Percentiles rank a stretch among this genome's conserved stretches.
These are phyloP conservation scores for Talaromyces pinophilus DNA, from an alignment of 2,329 filamentous ascomycete species.

Conservation along the genomic window DNA sequence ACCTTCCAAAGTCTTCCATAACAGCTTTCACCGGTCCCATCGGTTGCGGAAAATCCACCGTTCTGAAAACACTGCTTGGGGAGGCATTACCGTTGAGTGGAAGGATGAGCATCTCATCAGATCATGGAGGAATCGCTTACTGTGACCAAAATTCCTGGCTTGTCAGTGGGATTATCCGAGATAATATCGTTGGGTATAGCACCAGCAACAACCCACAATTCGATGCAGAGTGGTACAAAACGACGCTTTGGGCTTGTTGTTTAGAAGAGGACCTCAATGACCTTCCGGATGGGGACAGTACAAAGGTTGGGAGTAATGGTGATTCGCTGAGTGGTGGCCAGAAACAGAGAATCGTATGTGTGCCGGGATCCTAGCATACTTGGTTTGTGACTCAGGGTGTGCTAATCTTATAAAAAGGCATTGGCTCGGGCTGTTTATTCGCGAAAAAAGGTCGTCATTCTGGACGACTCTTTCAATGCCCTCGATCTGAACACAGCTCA, in stretches of 20 bases:
- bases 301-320: not conserved
- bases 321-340: not conserved
- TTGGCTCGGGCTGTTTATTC: not conserved
- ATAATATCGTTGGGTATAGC: not conserved
- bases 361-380: not conserved
- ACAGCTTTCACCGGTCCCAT: not conserved
- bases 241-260: not conserved
- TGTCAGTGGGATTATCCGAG: not conserved
- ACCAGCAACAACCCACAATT: not conserved
- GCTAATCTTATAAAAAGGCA: not conserved
- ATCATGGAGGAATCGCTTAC: not conserved
- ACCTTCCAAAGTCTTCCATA: not conserved
- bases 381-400: not conserved
- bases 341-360: not conserved
- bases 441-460: not conserved
- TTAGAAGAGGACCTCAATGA: not conserved
- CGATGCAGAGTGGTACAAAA: not conserved
- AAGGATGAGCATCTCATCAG: not conserved
- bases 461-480: not conserved
- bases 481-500: not conserved
- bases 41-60: not conserved
- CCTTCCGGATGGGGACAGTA: not conserved
- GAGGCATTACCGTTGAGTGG: not conserved
- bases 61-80: not conserved
- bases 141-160: not conserved